These are phyloP conservation scores for Cryptococcus sp. DNA, from an alignment of 1,284 basidiomycete genomes.

Conservation along the genomic window DNA sequence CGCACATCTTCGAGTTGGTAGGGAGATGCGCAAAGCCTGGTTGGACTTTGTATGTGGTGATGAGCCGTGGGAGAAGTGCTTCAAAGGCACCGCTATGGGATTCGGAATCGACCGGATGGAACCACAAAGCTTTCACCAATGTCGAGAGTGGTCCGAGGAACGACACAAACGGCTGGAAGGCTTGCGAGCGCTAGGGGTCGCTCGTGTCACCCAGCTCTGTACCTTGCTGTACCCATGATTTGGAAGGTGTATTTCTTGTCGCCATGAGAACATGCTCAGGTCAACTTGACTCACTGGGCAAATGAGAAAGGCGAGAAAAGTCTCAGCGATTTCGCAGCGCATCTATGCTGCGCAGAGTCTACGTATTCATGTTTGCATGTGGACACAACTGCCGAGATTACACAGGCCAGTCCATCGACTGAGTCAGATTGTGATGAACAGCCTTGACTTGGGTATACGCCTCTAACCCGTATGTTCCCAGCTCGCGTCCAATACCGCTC, in stretches of 20 bases:
- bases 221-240: too few relatives aligned
- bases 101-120: background rate
- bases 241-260: too few relatives aligned
- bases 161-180: too few relatives aligned
- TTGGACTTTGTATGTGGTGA: slow-evolving; percentile 6
- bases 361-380: too few relatives aligned
- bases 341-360: too few relatives aligned
- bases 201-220: too few relatives aligned
- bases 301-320: too few relatives aligned
- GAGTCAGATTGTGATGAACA: slow-evolving; percentile 66
- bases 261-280: too few relatives aligned
- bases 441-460: slow-evolving; percentile 81
- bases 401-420: slow-evolving; percentile 11
- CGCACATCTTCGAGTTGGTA: slow-evolving; percentile 2
- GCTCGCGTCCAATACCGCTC: slow-evolving; percentile 72
- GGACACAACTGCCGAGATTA: slow-evolving; percentile 4
- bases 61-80: slow-evolving; percentile 5
- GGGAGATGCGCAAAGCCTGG: slow-evolving; percentile 5
- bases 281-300: too few relatives aligned
- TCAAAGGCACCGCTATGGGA: background rate
- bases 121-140: background rate
- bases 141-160: too few relatives aligned
- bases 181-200: too few relatives aligned
- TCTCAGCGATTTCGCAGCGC: too few relatives aligned
- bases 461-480: slow-evolving; percentile 81